Conservation (phyloP, 2,329 filamentous ascomycete species). For the Remersonia thermophila region DNA sequence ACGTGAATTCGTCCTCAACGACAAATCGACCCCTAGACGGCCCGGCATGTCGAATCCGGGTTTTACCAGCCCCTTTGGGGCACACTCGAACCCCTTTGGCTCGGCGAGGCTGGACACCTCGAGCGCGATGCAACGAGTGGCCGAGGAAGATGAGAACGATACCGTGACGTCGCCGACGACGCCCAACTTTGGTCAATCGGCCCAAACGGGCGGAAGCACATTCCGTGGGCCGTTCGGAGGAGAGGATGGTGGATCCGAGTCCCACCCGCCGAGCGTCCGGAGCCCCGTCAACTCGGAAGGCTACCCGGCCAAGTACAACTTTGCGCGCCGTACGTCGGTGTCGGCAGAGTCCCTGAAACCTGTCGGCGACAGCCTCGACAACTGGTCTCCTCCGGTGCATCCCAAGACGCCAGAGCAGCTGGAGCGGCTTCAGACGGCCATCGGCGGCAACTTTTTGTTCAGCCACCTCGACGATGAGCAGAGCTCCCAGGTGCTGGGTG, state of each 20-base stretch:
- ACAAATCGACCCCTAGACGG: no score
- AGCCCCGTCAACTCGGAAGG: conserved; percentile 47
- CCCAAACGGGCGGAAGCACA: conserved; percentile 20
- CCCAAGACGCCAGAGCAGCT: conserved; percentile 75
- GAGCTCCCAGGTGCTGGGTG: conserved; percentile 72
- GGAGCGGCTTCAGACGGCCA: conserved; percentile 63
- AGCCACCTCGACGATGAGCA: conserved; percentile 91
- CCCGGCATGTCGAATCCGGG: conserved; percentile 58
- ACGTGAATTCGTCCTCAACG: no score
- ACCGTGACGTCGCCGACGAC: conserved; percentile 63
- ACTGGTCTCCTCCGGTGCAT: conserved; percentile 80
- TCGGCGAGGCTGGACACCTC: conserved; percentile 29
- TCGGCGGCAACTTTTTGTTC: conserved; percentile 86
- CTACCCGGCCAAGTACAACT: conserved; percentile 87
- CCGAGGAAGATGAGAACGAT: conserved; percentile 78
- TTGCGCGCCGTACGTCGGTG: conserved; percentile 85
- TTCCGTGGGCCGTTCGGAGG: conserved; percentile 44
- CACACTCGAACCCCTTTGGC: conserved; percentile 63
- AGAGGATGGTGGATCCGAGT: conserved; percentile 32
- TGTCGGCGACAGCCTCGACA: conserved; percentile 67
- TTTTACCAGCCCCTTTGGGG: conserved; percentile 62
- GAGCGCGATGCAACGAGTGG: conserved; percentile 40
- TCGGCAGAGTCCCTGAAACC: conserved; percentile 95
- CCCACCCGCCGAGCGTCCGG: conserved; percentile 33
- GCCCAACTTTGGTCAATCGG: conserved; percentile 36